Conservation (phyloP, 2,329 filamentous ascomycete genomes). For the Ceratocystis huliohia region DNA sequence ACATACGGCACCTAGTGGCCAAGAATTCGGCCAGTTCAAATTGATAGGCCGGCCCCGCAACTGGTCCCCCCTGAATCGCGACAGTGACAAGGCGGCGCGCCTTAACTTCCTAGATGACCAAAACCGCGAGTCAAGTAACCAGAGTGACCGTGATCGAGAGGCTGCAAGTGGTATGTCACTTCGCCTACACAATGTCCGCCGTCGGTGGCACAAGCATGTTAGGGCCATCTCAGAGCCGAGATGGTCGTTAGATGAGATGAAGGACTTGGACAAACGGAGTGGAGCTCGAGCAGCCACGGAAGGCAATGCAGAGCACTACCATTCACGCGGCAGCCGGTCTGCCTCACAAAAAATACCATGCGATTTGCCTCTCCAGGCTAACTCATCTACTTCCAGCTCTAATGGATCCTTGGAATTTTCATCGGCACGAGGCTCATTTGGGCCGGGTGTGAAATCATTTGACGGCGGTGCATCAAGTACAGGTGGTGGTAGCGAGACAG, state of each 20-base stretch:
- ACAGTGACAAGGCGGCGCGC: constrained; percentile 10
- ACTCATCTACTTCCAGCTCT: neutral
- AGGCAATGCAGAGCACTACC: neutral
- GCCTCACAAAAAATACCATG: constrained; percentile 8
- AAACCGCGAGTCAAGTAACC: constrained; percentile 6
- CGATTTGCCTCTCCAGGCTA: constrained; percentile 9
- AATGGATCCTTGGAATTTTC: neutral
- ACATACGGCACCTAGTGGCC: neutral
- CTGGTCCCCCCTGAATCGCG: constrained; percentile 13
- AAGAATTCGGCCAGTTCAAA: neutral
- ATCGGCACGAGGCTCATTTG: constrained; percentile 1
- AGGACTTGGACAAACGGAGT: neutral
- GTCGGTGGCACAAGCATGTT: constrained; percentile 14
- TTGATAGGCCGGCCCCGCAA: neutral
- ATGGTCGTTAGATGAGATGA: constrained; percentile 13
- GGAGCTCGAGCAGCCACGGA: neutral
- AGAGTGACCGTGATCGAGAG: constrained; percentile 5
- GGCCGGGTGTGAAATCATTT: neutral
- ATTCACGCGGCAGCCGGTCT: neutral
- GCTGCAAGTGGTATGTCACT: constrained; percentile 8
- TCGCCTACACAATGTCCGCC: constrained; percentile 11
- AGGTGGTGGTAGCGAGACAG: neutral
- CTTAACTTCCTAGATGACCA: constrained; percentile 15
- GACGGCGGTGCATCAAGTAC: neutral
- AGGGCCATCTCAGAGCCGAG: constrained; percentile 16